Conservation (phyloP, 768 basidiomycete species). For the Lentinula guzmanii region DNA sequence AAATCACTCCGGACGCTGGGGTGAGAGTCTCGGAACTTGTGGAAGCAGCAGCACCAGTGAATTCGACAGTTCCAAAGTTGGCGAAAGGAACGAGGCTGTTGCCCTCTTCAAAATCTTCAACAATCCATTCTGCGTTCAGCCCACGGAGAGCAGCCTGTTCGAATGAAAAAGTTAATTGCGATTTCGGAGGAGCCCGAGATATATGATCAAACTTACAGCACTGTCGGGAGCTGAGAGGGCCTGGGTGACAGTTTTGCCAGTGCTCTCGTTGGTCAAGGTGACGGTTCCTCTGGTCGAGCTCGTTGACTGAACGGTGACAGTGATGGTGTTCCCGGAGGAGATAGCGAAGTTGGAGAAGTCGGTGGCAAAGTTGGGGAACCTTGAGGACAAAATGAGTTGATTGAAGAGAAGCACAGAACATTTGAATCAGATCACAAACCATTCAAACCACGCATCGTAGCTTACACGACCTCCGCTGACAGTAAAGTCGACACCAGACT, state of each 20-base stretch:
- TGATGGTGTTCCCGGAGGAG: slow-evolving; percentile 5
- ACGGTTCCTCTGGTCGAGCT: slow-evolving; percentile 1
- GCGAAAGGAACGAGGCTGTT: slow-evolving; percentile 24
- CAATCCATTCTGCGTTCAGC: slow-evolving; percentile 4
- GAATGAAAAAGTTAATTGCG: not conserved
- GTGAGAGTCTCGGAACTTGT: slow-evolving; percentile 17
- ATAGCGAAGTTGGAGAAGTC: slow-evolving; percentile 1
- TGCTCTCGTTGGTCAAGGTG: slow-evolving; percentile 1
- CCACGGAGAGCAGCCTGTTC: slow-evolving; percentile 1
- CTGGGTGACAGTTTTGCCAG: not conserved
- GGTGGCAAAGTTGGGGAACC: slow-evolving; percentile 6
- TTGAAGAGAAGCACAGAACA: not conserved
- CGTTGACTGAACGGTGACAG: not conserved
- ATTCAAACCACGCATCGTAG: slow-evolving; percentile 5
- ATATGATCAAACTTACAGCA: not conserved
- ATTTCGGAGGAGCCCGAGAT: not conserved
- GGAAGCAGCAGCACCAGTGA: slow-evolving; percentile 24
- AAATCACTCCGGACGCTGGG: slow-evolving; percentile 24
- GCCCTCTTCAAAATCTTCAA: slow-evolving; percentile 7
- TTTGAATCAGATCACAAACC: not conserved
- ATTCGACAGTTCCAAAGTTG: slow-evolving; percentile 31
- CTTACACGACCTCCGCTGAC: not conserved
- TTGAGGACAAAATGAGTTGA: not conserved
- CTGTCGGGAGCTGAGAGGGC: not conserved
- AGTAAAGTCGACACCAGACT: slow-evolving; percentile 7